Conservation (phyloP, 345 rosid genomes). For the Corchorus olitorius region DNA sequence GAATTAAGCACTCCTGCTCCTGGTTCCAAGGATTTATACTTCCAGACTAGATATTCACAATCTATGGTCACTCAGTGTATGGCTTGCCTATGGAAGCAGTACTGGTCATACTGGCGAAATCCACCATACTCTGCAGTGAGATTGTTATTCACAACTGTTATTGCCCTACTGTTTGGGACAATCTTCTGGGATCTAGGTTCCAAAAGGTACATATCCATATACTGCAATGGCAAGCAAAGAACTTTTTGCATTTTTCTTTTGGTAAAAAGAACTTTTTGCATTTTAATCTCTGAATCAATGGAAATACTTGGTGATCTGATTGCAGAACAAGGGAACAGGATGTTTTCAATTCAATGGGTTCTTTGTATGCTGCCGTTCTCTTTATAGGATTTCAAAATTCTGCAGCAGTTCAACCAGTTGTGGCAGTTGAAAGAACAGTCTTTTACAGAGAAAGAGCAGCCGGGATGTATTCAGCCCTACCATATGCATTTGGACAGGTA, state of each 20-base stretch:
- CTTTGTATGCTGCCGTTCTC: conserved; percentile 63
- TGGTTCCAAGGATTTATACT: conserved; percentile 48
- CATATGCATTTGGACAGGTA: conserved; percentile 76
- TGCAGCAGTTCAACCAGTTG: conserved; percentile 60
- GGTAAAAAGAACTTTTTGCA: too few species aligned
- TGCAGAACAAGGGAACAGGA: conserved; percentile 50
- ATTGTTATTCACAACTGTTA: conserved; percentile 50
- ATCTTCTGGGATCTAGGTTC: conserved; percentile 70
- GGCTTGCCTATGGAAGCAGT: conserved; percentile 74
- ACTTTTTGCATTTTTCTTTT: too few species aligned
- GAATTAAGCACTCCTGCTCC: conserved; percentile 49
- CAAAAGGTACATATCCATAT: conserved; percentile 40
- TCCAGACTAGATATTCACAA: conserved; percentile 49
- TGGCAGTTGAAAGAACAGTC: conserved; percentile 67
- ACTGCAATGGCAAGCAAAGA: neutral
- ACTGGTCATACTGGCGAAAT: conserved; percentile 68
- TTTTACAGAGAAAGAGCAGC: conserved; percentile 72
- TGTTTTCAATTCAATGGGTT: conserved; percentile 64
- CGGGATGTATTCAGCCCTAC: conserved; percentile 70
- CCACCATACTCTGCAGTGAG: conserved; percentile 54
- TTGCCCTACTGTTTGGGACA: conserved; percentile 66
- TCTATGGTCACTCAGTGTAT: conserved; percentile 46
- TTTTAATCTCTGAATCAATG: neutral
- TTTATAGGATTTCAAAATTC: conserved; percentile 63
- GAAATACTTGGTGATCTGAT: conserved; percentile 5